Percentiles rank a stretch among this genome's conserved stretches.
These are phyloP conservation scores for Aspergillus sojae DNA, from an alignment of 2,329 filamentous ascomycete species.

Conservation along the genomic window DNA sequence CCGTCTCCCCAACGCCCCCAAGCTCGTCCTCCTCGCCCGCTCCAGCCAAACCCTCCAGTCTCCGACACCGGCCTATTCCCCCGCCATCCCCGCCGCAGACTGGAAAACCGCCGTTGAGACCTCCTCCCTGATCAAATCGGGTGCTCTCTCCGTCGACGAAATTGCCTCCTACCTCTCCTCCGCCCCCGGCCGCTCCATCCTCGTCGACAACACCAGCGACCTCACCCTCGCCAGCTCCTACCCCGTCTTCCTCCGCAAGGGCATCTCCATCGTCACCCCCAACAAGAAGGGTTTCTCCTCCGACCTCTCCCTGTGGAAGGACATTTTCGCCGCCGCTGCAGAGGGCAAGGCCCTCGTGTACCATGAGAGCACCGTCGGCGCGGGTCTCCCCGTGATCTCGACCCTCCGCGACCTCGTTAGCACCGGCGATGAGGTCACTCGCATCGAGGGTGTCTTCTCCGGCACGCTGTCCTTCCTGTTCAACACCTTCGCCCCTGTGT, in stretches of 20 bases:
- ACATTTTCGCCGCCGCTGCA: conserved; percentile 76
- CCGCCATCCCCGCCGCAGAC: conserved; percentile 61
- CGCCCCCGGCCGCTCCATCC: conserved; percentile 75
- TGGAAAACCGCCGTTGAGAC: conserved; percentile 63
- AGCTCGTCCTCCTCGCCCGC: conserved; percentile 81
- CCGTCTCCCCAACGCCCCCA: conserved; percentile 68
- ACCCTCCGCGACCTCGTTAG: conserved; percentile 92
- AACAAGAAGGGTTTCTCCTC: conserved; percentile 98
- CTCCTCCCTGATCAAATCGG: conserved; percentile 57
- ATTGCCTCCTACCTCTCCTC: conserved; percentile 76
- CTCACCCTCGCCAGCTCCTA: conserved; percentile 82
- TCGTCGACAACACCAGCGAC: conserved; percentile 96
- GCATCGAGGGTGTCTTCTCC: conserved; percentile 95
- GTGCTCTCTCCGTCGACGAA: conserved; percentile 63
- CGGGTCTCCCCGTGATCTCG: conserved; percentile 88
- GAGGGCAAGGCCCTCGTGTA: conserved; percentile 73
- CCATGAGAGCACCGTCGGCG: conserved; percentile 93
- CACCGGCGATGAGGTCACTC: conserved; percentile 87
- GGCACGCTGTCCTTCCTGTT: conserved; percentile 98
- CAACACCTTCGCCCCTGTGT: conserved; percentile 89
- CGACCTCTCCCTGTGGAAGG: conserved; percentile 77
- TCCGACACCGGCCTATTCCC: conserved; percentile 66
- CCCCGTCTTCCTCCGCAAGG: conserved; percentile 75
- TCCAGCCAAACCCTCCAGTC: conserved; percentile 81
- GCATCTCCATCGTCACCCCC: conserved; percentile 89